Conservation (phyloP, 2,329 filamentous ascomycete genomes). For the Ascochyta viciae-villosae region DNA sequence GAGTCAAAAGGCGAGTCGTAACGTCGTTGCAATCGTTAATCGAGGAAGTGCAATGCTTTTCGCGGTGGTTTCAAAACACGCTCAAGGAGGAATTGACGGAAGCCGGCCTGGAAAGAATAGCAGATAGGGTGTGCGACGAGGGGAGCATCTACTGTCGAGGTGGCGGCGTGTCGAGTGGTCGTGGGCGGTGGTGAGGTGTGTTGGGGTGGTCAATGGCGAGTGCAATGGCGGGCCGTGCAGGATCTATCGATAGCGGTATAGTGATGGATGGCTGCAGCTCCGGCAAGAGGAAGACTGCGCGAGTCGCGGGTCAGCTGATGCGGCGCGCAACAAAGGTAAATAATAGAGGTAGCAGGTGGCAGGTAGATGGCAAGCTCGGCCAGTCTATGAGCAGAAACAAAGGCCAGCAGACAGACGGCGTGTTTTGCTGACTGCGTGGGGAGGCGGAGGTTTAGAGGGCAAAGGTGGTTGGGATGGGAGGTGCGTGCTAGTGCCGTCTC, state of each 20-base stretch:
- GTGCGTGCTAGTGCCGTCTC: slow-evolving; percentile 45
- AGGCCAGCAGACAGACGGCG: slow-evolving; percentile 31
- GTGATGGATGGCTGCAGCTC: slow-evolving; percentile 29
- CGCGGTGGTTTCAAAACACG: slow-evolving; percentile 39
- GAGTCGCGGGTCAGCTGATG: slow-evolving; percentile 35
- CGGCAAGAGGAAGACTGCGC: slow-evolving; percentile 36
- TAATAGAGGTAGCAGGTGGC: slow-evolving; percentile 15
- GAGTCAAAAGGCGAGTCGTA: slow-evolving; percentile 49
- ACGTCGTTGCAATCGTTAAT: slow-evolving; percentile 52
- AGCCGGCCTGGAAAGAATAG: slow-evolving; percentile 39
- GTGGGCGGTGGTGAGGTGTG: slow-evolving; percentile 42
- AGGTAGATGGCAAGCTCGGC: slow-evolving; percentile 21
- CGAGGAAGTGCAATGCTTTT: slow-evolving; percentile 41
- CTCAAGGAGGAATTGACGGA: slow-evolving; percentile 39
- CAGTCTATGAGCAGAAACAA: slow-evolving; percentile 32
- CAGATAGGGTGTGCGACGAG: slow-evolving; percentile 18
- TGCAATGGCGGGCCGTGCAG: slow-evolving; percentile 37
- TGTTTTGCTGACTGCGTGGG: slow-evolving; percentile 39
- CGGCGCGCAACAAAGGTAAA: slow-evolving; percentile 13
- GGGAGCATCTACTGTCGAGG: slow-evolving; percentile 29
- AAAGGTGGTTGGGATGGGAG: slow-evolving; percentile 53
- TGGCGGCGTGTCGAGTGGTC: slow-evolving; percentile 15
- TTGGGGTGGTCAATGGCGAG: slow-evolving; percentile 34
- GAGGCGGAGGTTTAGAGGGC: slow-evolving; percentile 48
- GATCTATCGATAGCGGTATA: slow-evolving; percentile 34